Evolutionary conservation across 2,329 filamentous ascomycete species (phyloP).

Genomic region (Arthrobotrys iridis): DNA sequence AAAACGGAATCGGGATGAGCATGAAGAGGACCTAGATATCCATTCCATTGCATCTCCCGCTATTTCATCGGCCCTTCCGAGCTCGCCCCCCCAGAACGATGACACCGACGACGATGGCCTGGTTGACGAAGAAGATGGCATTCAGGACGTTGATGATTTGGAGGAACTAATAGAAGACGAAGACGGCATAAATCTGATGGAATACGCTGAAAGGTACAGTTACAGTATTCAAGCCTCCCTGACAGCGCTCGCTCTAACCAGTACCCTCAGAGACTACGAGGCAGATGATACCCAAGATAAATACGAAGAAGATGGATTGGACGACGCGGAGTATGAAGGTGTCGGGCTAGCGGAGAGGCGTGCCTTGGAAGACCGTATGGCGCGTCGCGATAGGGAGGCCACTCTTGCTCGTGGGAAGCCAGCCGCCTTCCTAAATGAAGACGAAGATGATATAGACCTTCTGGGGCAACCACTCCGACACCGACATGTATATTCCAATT

Average conservation of each 20-base stretch:
- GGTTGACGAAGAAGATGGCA: constrained; percentile 59
- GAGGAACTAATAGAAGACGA: constrained; percentile 69
- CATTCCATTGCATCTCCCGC: constrained; percentile 54
- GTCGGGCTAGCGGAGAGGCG: constrained; percentile 74
- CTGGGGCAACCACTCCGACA: constrained; percentile 85
- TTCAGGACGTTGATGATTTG: constrained; percentile 75
- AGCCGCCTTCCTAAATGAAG: constrained; percentile 78
- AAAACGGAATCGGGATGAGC: constrained; percentile 32
- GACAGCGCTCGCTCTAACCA: background rate
- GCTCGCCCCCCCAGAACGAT: constrained; percentile 59
- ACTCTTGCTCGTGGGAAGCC: constrained; percentile 74
- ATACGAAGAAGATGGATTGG: constrained; percentile 77
- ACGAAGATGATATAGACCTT: constrained; percentile 88
- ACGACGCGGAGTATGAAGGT: constrained; percentile 78
- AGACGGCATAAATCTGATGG: constrained; percentile 75
- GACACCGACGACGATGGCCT: constrained; percentile 55
- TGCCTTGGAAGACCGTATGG: constrained; percentile 76
- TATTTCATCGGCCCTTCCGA: constrained; percentile 59
- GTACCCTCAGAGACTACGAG: constrained; percentile 73
- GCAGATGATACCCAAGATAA: constrained; percentile 75
- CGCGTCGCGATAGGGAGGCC: constrained; percentile 77
- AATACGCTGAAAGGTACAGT: constrained; percentile 73
- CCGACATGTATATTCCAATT: constrained; percentile 75
- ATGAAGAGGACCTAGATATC: constrained; percentile 21
- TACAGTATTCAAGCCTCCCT: constrained; percentile 63